These are phyloP conservation scores for Balamuthia mandrillaris DNA, from an alignment of 208 protist species.

Conservation along the genomic window DNA sequence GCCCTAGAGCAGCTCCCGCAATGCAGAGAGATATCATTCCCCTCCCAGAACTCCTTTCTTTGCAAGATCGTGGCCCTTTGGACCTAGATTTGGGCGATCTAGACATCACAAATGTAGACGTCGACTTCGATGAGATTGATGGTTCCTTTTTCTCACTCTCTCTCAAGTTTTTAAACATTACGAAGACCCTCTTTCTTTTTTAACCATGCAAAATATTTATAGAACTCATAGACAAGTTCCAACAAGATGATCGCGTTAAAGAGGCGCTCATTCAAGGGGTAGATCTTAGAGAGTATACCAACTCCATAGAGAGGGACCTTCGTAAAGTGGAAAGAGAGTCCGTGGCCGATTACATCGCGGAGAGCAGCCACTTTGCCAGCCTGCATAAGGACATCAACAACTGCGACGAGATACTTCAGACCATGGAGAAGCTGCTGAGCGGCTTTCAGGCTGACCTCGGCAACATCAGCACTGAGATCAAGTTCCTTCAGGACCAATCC, in stretches of 20 bases:
- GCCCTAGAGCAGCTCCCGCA: too few species aligned
- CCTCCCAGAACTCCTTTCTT: too few species aligned
- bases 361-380: neutral
- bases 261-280: neutral
- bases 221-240: neutral
- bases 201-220: neutral
- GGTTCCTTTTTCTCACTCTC: neutral
- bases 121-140: neutral
- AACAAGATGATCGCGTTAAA: neutral
- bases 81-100: too few species aligned
- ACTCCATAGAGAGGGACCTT: neutral
- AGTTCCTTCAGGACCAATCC: conserved; percentile 7
- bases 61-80: too few species aligned
- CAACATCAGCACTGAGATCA: neutral
- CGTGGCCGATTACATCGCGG: neutral
- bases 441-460: neutral
- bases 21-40: too few species aligned
- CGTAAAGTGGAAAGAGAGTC: neutral
- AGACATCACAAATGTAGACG: neutral
- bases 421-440: neutral
- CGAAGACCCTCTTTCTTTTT: neutral
- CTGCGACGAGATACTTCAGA: neutral
- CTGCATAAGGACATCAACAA: neutral
- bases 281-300: neutral
- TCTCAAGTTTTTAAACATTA: neutral